Evolutionary conservation across 257 asterid species (phyloP), one percentile per base, ranked within the genome.

Genomic region (Eustoma russellianum): DNA sequence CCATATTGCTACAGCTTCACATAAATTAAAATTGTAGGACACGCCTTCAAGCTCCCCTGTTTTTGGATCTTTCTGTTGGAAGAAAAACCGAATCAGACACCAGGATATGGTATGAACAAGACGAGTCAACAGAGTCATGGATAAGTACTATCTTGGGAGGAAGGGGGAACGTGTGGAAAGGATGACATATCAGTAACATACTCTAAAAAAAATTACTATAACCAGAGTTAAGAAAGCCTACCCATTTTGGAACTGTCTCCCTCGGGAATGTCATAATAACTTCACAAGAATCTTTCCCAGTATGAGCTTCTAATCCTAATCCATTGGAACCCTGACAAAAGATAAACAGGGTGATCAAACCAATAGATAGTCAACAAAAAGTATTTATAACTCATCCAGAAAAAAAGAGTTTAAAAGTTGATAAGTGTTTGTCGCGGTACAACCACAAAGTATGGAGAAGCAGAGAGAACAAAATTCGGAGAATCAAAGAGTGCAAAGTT

Each of bases 1-100:
- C 99, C 99, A 92, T 66, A 93, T 83, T 62, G 99, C 93, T 59
- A 92, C 90, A 60, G 99, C 99, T 76, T 92, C 99, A 66, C 99
- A 92, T 43, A 92, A 81, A 64, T 88, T 77, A 55, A 80, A 75
- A 28, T 64, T 75, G 70, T 64, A 92, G 41, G 85, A 71, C 70
- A 92, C 57, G 53, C 93, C 93, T 75, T 92, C 99, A 59, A 79
- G 90, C 70, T 85, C 77, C 75, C 95, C 97, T 48, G 99, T 80
- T 78, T 85, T 85, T 41, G 94, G 97, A 77, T 92, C 95, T 81
- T 77, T 88, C 99, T 92, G 88, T 72, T 73, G 47, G 30, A 66
- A 46, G 17, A 45, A 46, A 33, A 6, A 38, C 7, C 40, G 44
- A 40, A n/a, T 64, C 17, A 56, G 46, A 17, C 46, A 50, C 16